These are phyloP conservation scores for Mrakia blollopis DNA, from an alignment of 768 basidiomycete genomes.

Conservation along the genomic window DNA sequence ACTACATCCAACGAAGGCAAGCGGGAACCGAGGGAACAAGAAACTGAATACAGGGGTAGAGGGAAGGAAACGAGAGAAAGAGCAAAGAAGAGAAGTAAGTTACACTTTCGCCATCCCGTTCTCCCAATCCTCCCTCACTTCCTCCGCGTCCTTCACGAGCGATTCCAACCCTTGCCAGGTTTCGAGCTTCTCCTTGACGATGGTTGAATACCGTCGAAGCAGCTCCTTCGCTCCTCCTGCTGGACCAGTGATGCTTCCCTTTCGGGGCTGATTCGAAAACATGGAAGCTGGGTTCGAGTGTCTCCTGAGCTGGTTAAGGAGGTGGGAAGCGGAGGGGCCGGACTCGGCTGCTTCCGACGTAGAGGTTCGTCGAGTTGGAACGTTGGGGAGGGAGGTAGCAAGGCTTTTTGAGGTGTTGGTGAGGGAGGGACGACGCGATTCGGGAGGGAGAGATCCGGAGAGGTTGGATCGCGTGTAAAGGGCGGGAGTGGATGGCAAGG, in stretches of 20 bases:
- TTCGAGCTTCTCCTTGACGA: slow-evolving; percentile 10
- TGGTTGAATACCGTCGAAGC: slow-evolving; percentile 8
- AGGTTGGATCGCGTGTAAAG: slow-evolving; percentile 2
- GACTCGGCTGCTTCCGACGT: neutral
- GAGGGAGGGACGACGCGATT: neutral
- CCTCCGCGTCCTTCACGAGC: slow-evolving; percentile 20
- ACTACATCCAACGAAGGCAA: neutral
- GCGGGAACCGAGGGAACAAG: too few relatives aligned
- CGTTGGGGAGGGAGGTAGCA: neutral
- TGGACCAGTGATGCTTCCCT: neutral
- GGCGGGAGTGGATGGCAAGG: neutral
- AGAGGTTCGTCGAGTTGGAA: neutral
- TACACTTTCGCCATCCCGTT: neutral
- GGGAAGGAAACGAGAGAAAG: neutral
- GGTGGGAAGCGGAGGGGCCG: slow-evolving; percentile 1
- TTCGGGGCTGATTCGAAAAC: neutral
- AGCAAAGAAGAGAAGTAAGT: neutral
- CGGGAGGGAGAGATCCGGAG: neutral
- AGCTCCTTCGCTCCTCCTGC: neutral
- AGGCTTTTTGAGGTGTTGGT: neutral
- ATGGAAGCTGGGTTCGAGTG: neutral
- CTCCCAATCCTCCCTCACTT: slow-evolving; percentile 15
- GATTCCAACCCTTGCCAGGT: neutral
- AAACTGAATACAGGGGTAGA: too few relatives aligned
- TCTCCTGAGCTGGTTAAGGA: slow-evolving; percentile 4